Evolutionary conservation across 2,329 filamentous ascomycete genomes (phyloP), one percentile per base, ranked within the genome.

Genomic region (Raffaelea arxii): DNA sequence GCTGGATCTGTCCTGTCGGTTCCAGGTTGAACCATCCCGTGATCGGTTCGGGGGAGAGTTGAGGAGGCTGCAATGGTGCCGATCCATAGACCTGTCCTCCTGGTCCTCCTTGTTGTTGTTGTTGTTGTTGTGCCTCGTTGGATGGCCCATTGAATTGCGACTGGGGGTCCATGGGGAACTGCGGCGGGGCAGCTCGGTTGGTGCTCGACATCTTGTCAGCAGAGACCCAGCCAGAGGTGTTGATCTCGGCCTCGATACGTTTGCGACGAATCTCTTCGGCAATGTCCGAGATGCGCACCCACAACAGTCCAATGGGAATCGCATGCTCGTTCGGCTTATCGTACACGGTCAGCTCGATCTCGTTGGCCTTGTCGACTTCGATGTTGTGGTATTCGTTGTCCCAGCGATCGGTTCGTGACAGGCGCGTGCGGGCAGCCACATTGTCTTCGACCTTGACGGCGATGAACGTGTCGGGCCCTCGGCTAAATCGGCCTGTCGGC

Each of bases 1-100:
- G 75, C 55, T 96, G 86, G 51, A 98, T 92, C 50, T 90, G 84
- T 43, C 92, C 92, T 18, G 90, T 86, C 2, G 92, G 92, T 65
- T 98, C 92, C 39, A 98, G 74, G 46, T 92, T 92, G 67, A 98
- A 98, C 92, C 92, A 98, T 19, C 87, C 84, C 54, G 96, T 90
- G 50, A 98, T 87, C 54, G 80, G 76, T 27, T 74, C 75, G 55
- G 66, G 78, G 56, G 61, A 74, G 58, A 64, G 70, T 64, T 65
- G 75, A 54, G 65, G 77, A 12, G 63, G 59, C 49, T 66, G 61
- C 21, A 62, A 55, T 23, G 54, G 57, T 39, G 55, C 41, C 36
- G 54, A 49, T 6, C 52, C 58, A 37, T 56, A 58, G 49, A 50
- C 46, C n/a, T n/a, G n/a, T n/a, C n/a, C n/a, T n/a, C n/a, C n/a